Evolutionary conservation across 1,284 basidiomycete species (phyloP).

Genomic region (Fomitopsis schrenkii): DNA sequence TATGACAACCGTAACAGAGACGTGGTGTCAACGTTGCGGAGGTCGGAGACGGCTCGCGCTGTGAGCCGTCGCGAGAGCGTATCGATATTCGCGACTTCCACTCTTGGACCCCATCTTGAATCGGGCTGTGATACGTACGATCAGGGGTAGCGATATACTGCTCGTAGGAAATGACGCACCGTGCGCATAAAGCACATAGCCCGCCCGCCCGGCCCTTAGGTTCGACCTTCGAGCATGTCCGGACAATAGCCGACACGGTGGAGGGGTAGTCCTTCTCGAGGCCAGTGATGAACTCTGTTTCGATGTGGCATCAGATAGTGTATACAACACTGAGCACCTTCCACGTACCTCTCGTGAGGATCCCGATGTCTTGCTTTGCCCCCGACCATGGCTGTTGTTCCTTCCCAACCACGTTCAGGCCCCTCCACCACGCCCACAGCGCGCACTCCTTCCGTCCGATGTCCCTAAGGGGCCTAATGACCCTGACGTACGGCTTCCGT

Average conservation of each 20-base stretch:
- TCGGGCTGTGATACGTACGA: conserved; percentile 7
- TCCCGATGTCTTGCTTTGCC: conserved; percentile 59
- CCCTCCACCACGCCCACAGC: conserved; percentile 73
- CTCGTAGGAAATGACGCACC: conserved; percentile 41
- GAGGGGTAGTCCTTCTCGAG: conserved; percentile 84
- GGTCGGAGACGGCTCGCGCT: background rate
- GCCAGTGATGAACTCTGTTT: conserved; percentile 75
- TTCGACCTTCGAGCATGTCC: conserved; percentile 79
- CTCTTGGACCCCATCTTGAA: conserved; percentile 16
- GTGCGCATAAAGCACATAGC: conserved; percentile 67
- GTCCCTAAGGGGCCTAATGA: conserved; percentile 73
- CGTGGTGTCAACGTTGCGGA: conserved; percentile 12
- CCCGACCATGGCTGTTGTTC: conserved; percentile 41
- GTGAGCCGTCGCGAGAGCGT: conserved; percentile 4
- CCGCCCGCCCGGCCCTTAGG: conserved; percentile 56
- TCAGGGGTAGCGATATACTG: background rate
- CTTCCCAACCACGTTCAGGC: conserved; percentile 47
- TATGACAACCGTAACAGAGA: conserved; percentile 20
- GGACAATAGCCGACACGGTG: conserved; percentile 83
- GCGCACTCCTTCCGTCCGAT: conserved; percentile 81
- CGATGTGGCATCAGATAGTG: background rate
- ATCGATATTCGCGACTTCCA: conserved; percentile 23
- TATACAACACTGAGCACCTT: background rate
- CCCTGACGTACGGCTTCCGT: conserved; percentile 34
- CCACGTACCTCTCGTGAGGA: conserved; percentile 66